Conservation (phyloP, 352 stramenopile species). For the Pythium aphanidermatum region DNA sequence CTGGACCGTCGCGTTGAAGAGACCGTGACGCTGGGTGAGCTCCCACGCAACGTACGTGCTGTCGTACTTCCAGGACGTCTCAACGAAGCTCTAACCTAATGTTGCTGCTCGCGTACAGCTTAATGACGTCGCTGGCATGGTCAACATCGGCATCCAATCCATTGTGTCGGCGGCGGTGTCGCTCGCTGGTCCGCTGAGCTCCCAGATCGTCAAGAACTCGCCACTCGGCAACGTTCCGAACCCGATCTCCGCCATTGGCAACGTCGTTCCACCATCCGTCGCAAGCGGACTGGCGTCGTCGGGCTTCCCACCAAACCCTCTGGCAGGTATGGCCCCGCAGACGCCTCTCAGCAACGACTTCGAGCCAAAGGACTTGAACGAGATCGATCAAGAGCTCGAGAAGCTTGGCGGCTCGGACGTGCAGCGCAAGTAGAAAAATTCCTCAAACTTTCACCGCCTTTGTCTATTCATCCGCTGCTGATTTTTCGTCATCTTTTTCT, state of each 20-base stretch:
- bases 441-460: not conserved
- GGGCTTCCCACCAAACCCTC: slow-evolving; percentile 35
- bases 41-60: slow-evolving; percentile 69
- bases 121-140: slow-evolving; percentile 69
- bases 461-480: not conserved
- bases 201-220: slow-evolving; percentile 62
- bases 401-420: slow-evolving; percentile 45
- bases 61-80: not conserved
- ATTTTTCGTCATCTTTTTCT: slow-evolving; percentile 2
- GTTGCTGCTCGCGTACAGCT: slow-evolving; percentile 41
- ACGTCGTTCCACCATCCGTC: slow-evolving; percentile 38
- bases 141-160: slow-evolving; percentile 72
- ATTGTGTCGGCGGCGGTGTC: slow-evolving; percentile 70
- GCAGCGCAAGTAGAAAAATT: slow-evolving; percentile 13
- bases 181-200: slow-evolving; percentile 60
- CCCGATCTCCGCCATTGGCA: slow-evolving; percentile 61
- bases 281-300: slow-evolving; percentile 33
- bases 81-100: not conserved
- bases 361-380: slow-evolving; percentile 50
- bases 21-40: slow-evolving; percentile 69
- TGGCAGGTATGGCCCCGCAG: slow-evolving; percentile 12
- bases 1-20: slow-evolving; percentile 79
- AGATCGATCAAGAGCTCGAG: slow-evolving; percentile 66
- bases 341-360: slow-evolving; percentile 25
- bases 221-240: slow-evolving; percentile 68